phyloP scores from a whole-genome alignment of 768 basidiomycete genomes.

The Auricularia sp. region DNA sequence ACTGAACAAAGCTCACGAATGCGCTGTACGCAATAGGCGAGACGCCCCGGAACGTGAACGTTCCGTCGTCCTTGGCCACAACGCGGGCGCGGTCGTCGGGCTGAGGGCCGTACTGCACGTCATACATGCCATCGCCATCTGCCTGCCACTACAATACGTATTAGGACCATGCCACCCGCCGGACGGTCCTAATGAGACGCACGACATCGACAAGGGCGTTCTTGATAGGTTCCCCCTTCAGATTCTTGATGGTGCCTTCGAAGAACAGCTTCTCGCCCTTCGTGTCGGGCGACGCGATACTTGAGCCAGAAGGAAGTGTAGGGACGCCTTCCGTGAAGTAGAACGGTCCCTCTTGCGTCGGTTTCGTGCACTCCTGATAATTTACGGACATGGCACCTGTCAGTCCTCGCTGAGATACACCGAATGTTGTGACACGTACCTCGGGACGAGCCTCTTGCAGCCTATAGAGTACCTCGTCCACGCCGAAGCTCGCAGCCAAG shows the following conservation, averaged over 20 bases:
- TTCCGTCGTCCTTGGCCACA: conserved; percentile 19
- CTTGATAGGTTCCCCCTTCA: conserved; percentile 22
- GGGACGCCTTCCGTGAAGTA: conserved; percentile 20
- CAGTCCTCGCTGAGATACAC: too few relatives aligned
- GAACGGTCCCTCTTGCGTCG: conserved; percentile 27
- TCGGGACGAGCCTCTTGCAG: conserved; percentile 24
- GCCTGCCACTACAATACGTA: conserved; percentile 25
- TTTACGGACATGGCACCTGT: not conserved
- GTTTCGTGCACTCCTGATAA: conserved; percentile 20
- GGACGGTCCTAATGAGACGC: not conserved
- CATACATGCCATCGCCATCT: conserved; percentile 29
- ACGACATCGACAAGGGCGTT: conserved; percentile 26
- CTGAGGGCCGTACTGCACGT: conserved; percentile 17
- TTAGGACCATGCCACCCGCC: not conserved
- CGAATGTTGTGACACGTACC: conserved; percentile 4
- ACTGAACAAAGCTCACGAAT: conserved; percentile 8
- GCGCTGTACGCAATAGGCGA: conserved; percentile 24
- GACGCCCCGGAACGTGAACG: conserved; percentile 22
- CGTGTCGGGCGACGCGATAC: conserved; percentile 15
- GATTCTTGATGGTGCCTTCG: conserved; percentile 24
- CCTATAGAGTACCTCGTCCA: conserved; percentile 28
- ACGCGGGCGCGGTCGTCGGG: conserved; percentile 22
- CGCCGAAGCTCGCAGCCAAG: conserved; percentile 27
- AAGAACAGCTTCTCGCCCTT: conserved; percentile 27
- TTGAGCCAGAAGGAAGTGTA: conserved; percentile 19